phyloP scores from a whole-genome alignment of 2,329 filamentous ascomycete genomes.

The Nemania sp. region DNA sequence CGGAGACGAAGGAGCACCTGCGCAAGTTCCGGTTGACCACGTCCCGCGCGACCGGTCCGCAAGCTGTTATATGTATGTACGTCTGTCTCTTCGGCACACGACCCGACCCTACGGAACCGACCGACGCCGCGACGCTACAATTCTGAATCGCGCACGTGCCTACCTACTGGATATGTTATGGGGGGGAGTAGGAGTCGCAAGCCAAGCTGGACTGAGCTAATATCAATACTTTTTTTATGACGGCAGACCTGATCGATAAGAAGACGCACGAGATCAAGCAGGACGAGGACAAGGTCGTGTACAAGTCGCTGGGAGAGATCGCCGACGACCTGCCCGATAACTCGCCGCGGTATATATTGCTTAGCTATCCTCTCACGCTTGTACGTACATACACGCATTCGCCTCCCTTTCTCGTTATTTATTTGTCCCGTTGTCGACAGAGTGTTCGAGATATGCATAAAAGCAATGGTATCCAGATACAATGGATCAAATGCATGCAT shows the following conservation, averaged over 20 bases:
- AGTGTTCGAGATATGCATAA: neutral
- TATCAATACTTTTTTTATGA: neutral
- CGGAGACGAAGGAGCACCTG: slow-evolving; percentile 84
- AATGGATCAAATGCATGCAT: neutral
- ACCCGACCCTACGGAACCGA: neutral
- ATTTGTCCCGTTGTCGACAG: no score
- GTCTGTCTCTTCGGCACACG: slow-evolving; percentile 34
- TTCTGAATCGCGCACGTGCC: neutral
- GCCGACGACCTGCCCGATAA: slow-evolving; percentile 91
- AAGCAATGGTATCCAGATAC: neutral
- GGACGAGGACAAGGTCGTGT: slow-evolving; percentile 74
- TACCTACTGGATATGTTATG: no score
- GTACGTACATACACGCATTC: slow-evolving; percentile 53
- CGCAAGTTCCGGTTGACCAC: slow-evolving; percentile 94
- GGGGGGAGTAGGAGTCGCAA: neutral
- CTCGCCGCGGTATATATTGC: slow-evolving; percentile 82
- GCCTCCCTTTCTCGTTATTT: neutral
- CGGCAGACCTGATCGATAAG: slow-evolving; percentile 85
- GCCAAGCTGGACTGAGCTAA: neutral
- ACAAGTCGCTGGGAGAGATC: slow-evolving; percentile 78
- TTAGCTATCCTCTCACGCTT: slow-evolving; percentile 88
- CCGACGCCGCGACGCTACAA: neutral
- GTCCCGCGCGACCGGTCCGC: slow-evolving; percentile 78
- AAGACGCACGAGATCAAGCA: slow-evolving; percentile 86
- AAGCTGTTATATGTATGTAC: slow-evolving; percentile 90